Conservation (phyloP, 257 asterid species). For the Nyctanthes arbortristis region DNA sequence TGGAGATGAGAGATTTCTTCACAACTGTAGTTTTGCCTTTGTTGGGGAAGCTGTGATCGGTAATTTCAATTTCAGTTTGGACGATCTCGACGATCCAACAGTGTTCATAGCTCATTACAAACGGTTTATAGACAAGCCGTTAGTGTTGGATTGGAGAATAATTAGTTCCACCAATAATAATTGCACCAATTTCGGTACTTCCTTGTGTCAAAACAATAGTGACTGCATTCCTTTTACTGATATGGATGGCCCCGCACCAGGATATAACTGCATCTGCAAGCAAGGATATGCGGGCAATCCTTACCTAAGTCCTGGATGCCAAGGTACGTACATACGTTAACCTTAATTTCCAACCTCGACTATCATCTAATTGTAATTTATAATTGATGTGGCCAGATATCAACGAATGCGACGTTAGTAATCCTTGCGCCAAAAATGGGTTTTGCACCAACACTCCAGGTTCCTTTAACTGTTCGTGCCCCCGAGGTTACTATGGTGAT, state of each 20-base stretch:
- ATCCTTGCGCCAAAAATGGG: constrained; percentile 9
- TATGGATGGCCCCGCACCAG: too few relatives aligned
- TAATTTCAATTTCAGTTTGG: background rate
- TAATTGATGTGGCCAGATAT: background rate
- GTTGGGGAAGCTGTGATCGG: background rate
- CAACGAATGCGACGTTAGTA: constrained; percentile 3
- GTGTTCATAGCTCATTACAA: background rate
- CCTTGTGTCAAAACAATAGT: constrained; percentile 7
- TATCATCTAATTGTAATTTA: too few relatives aligned
- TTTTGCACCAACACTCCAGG: too few relatives aligned
- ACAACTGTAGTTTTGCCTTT: constrained; percentile 18
- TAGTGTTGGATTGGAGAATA: too few relatives aligned
- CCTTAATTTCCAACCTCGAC: too few relatives aligned
- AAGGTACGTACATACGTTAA: constrained; percentile 12
- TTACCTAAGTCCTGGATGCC: too few relatives aligned
- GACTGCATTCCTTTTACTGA: constrained; percentile 14
- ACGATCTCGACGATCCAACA: constrained; percentile 2
- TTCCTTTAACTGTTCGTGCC: constrained; percentile 12
- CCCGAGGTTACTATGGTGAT: constrained; percentile 11
- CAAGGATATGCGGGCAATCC: constrained; percentile 30
- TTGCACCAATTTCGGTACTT: too few relatives aligned
- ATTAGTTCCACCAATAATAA: constrained; percentile 6
- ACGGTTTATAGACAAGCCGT: background rate
- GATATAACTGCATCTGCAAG: constrained; percentile 19
- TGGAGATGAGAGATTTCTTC: background rate